Base-by-base conservation (phyloP, 2,329 filamentous ascomycete species). In the Penicillium freii region DNA sequence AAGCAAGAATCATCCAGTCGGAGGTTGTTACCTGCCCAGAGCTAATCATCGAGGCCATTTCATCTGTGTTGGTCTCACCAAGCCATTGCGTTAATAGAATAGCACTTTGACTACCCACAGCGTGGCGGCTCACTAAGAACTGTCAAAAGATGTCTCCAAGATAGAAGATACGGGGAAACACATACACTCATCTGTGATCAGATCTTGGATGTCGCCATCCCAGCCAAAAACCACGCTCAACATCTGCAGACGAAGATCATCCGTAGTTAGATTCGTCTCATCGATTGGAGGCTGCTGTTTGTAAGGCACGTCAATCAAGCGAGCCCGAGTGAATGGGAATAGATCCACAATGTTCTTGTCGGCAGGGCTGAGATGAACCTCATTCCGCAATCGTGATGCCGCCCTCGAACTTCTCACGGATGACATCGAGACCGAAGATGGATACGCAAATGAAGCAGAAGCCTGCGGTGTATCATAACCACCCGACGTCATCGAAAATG, bases 1-100 rank as follows among this genome's bases (percentile, higher is more conserved):
- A 77, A 11, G 94, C 93, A 36, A 99, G 79, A 57, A 97, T 78
- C 91, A 99, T 97, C 94, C 94, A 99, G 74, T 97, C 94, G 0
- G 91, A 90, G 2, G 90, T 91, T 10, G 91, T 93, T 83, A 94
- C 92, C n/a, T 90, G 88, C 64, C 93, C 87, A 0, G 91, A 89
- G 43, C 86, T 79, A 38, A 87, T 77, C 78, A 88, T 90, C 2
- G 90, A 86, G 11, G 87, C 83, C 84, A 96, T 90, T 40, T 91
- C 83, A 67, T 96, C 91, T 0, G 88, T 83, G 58, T 91, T 87
- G 38, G 91, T 85, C 60, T 96, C 90, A 15, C 92, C 92, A 0
- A 99, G 83, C 94, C 94, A 99, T 74, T 95, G 96, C 1, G 91
- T 84, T 5, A 99, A 82, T 39, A 97, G 82, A 51, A 97, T 90